Evolutionary conservation across 129 eudicot species (phyloP), one percentile per base, ranked within the genome.

Genomic region (Flaveria sonorensis): DNA sequence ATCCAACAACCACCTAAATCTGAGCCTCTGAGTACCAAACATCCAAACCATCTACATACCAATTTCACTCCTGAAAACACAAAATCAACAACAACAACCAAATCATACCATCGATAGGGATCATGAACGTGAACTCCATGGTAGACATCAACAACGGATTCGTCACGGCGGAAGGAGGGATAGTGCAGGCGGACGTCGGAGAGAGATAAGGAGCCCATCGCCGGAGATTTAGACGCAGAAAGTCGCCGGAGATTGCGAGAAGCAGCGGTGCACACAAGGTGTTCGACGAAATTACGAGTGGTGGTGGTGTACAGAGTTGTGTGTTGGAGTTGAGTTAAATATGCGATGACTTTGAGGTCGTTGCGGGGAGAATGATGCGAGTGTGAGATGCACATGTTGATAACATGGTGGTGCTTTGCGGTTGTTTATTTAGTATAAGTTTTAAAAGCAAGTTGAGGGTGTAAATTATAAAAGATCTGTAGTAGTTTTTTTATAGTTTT

Each of bases 51-150:
- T 7, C 0, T 15, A 53, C 43, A 77, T 26, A 52, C 10, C 59
- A 67, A 67, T 23, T 39, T 67, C 3, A 42, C 43, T 70, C 56
- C 24, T 63, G 0, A 40, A 8, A 30, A 60, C 10, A 5, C 0
- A 20, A 19, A 1, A 21, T 63, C 0, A 10, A 53, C 15, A 6
- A 16, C 10, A 80, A 19, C 14, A 10, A 5, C 6, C 1, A 43
- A 59, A 45, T 9, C 6, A 47, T 86, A 95, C 99, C 99, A 95
- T 66, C 99, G 87, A 70, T 95, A 95, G 68, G 99, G 97, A 73
- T 95, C 99, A 61, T 97, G 83, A 68, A 95, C 92, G 12, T 36
- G 32, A 26, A 89, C 87, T 47, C 99, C 99, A 51, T 89, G 97
- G 82, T 95, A 95, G 72, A 83, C 70, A 76, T 95, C 99, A 28